Base-by-base conservation (phyloP, 371 early-diverging fungal genomes). In the Lichtheimia hyalospora region DNA sequence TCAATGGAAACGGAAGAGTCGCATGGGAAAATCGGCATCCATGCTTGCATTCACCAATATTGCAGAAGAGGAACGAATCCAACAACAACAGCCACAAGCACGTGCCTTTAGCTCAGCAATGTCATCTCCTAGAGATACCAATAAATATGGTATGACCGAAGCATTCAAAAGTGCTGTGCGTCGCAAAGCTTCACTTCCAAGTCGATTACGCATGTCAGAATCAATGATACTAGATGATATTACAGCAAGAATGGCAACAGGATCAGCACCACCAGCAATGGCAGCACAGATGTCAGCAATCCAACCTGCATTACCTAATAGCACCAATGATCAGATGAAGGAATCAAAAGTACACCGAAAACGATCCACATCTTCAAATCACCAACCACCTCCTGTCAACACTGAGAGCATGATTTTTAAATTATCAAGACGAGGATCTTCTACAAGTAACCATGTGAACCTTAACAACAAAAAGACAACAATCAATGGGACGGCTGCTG, bases 21-120 rank as follows among this genome's bases (percentile, higher is more conserved):
- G 63, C 24, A 60, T 67, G 40, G 60, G 53, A 46, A 67, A 67
- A 44, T 62, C 68, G 8, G 57, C 51, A 10, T 66, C 66, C 3
- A 66, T 66, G 66, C 49, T 66, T 16, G 42, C 62, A 1, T 66
- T 66, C 48, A 52, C 51, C 25, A 60, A 53, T 23, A 50, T 55
- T 34, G 46, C 16, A n/a, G 46, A 46, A 6, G 46, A 46, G 6
- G 46, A 46, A 46, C 4, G 46, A n/a, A 46, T 1, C n/a, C 46
- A 46, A 10, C 46, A 46, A 0, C 46, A 46, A 2, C 21, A 46
- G 5, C 10, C 5, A 8, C 34, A 10, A 8, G 5, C 10, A 34
- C 27, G 27, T 27, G 27, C 4, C 7, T 27, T 3, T 27, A 27
- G 27, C 27, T 41, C 56, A 6, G 42, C 49, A 4, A 3, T 43